Evolutionary conservation across 345 rosid genomes (phyloP).

Genomic region (rapeseed (Brassica napus)): Da-Ae NC_063450.1:32845501-32846000

Average conservation of each 20-base stretch:
- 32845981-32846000: neutral
- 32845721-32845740: too few relatives aligned
- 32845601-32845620: conserved; percentile 2
- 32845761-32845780: too few relatives aligned
- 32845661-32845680: too few relatives aligned
- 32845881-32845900: conserved; percentile 4
- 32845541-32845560: neutral
- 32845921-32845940: neutral
- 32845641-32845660: too few relatives aligned
- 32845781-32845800: too few relatives aligned
- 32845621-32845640: neutral
- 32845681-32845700: too few relatives aligned
- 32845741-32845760: too few relatives aligned
- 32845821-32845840: too few relatives aligned
- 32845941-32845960: neutral
- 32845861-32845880: conserved; percentile 1
- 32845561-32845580: conserved; percentile 19
- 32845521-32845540: conserved; percentile 16
- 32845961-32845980: conserved; percentile 15
- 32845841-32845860: too few relatives aligned
- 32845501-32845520: neutral
- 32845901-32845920: neutral
- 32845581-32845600: conserved; percentile 16
- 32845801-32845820: too few relatives aligned
- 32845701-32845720: too few relatives aligned